Conservation (phyloP, 306 rosid genomes). For the Rosa lucieae region DNA sequence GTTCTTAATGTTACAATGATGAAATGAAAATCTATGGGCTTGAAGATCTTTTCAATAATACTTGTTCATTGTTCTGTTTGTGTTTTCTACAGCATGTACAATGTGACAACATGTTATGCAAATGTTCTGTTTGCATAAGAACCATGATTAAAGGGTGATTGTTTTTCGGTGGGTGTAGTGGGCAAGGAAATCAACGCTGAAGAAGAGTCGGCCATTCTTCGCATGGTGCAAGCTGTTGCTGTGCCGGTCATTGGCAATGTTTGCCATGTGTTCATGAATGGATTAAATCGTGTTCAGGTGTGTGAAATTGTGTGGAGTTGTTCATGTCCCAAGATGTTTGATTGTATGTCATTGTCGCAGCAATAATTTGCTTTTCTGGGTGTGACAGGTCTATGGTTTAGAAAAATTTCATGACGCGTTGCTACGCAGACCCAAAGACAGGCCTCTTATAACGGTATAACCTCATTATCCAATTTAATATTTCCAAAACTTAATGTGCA, state of each 20-base stretch:
- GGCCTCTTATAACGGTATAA: slow-evolving; percentile 77
- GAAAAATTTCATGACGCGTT: slow-evolving; percentile 73
- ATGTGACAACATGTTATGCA: not conserved
- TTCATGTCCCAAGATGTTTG: not conserved
- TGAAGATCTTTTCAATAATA: too few species aligned
- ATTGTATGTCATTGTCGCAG: not conserved
- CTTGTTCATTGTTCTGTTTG: not conserved
- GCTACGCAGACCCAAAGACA: slow-evolving; percentile 77
- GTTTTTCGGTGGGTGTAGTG: slow-evolving; percentile 42
- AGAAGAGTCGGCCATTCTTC: slow-evolving; percentile 74
- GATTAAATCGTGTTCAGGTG: slow-evolving; percentile 64
- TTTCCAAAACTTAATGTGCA: not conserved
- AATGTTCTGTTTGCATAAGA: slow-evolving; percentile 33
- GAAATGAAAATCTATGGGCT: not conserved
- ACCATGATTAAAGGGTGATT: not conserved
- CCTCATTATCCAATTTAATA: not conserved
- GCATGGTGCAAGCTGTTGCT: slow-evolving; percentile 92
- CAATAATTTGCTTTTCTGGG: slow-evolving; percentile 19
- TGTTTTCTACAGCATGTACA: not conserved
- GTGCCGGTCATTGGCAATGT: slow-evolving; percentile 89
- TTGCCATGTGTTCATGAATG: slow-evolving; percentile 92
- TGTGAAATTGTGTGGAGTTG: too few species aligned
- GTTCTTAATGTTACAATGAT: not conserved
- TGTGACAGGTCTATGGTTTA: slow-evolving; percentile 71
- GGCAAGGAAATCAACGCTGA: slow-evolving; percentile 62